Conservation (phyloP, 305 asterid genomes). For the Solanum hybrid region DNA sequence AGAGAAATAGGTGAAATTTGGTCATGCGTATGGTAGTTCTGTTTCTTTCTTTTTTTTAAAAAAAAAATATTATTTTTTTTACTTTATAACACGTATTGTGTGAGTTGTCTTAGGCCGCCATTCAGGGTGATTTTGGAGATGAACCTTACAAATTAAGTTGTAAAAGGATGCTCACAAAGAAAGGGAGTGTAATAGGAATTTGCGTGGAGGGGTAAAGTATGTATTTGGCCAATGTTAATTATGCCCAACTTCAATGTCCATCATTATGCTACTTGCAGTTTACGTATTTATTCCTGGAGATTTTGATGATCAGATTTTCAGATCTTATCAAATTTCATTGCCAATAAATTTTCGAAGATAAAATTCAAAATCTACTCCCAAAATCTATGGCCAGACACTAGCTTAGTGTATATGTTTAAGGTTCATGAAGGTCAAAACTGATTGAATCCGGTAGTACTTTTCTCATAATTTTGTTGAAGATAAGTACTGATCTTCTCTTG, state of each 20-base stretch:
- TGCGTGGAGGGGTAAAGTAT: not conserved
- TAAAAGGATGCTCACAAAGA: not conserved
- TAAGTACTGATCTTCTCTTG: not conserved
- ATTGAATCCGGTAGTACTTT: not conserved
- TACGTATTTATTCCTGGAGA: not conserved
- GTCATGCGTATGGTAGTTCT: not conserved
- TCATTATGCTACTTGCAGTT: not conserved
- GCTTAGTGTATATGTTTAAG: not conserved
- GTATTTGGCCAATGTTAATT: not conserved
- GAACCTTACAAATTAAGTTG: not conserved
- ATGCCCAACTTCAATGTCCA: not conserved
- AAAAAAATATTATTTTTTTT: not conserved
- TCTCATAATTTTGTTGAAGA: not conserved
- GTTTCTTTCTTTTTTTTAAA: not conserved
- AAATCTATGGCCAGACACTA: not conserved
- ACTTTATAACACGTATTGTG: not conserved
- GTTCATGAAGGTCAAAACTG: not conserved
- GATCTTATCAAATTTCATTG: not conserved
- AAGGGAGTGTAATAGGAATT: not conserved
- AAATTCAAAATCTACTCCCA: not conserved
- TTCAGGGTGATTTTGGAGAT: not conserved
- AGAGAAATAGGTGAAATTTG: not conserved
- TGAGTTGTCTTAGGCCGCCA: not conserved
- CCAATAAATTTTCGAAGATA: not conserved
- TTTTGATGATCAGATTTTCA: not conserved